phyloP scores from a whole-genome alignment of 495 filamentous ascomycete species.

The Wilcoxina mikolae region DNA sequence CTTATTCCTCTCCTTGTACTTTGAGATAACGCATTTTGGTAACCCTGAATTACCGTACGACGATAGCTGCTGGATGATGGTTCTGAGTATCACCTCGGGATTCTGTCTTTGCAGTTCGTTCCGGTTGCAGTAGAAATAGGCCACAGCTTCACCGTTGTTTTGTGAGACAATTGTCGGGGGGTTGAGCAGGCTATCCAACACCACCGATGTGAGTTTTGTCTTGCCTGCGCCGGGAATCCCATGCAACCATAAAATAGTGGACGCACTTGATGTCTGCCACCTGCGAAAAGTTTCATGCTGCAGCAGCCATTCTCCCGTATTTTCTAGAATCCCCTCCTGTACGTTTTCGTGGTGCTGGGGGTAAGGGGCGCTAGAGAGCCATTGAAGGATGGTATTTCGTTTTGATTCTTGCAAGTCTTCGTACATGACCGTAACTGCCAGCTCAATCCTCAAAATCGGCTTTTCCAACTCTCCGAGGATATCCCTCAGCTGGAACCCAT shows the following conservation, averaged over 20 bases:
- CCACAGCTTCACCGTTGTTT: not conserved
- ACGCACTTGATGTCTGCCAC: conserved; percentile 21
- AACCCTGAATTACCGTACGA: not conserved
- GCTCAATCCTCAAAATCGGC: too few relatives aligned
- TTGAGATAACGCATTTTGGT: not conserved
- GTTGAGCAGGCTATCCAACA: not conserved
- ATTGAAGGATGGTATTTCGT: not conserved
- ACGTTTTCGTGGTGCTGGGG: not conserved
- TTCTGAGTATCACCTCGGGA: conserved; percentile 1
- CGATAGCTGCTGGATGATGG: conserved; percentile 7
- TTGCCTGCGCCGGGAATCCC: conserved; percentile 22
- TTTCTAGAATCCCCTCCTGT: not conserved
- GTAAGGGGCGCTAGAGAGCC: not conserved
- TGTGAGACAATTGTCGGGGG: not conserved
- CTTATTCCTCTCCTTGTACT: not conserved
- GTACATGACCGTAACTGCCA: too few relatives aligned
- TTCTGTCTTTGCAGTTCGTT: conserved; percentile 4
- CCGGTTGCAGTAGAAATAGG: conserved; percentile 14
- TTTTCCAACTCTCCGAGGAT: too few relatives aligned
- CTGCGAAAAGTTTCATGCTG: conserved; percentile 16
- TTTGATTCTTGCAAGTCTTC: not conserved
- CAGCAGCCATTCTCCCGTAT: conserved; percentile 29
- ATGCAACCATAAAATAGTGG: conserved; percentile 26
- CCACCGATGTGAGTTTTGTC: conserved; percentile 10
- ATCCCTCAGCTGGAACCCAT: too few relatives aligned